Evolutionary conservation across 2,329 filamentous ascomycete species (phyloP), one percentile per base, ranked within the genome.

Genomic region (Fusarium chaquense): DNA sequence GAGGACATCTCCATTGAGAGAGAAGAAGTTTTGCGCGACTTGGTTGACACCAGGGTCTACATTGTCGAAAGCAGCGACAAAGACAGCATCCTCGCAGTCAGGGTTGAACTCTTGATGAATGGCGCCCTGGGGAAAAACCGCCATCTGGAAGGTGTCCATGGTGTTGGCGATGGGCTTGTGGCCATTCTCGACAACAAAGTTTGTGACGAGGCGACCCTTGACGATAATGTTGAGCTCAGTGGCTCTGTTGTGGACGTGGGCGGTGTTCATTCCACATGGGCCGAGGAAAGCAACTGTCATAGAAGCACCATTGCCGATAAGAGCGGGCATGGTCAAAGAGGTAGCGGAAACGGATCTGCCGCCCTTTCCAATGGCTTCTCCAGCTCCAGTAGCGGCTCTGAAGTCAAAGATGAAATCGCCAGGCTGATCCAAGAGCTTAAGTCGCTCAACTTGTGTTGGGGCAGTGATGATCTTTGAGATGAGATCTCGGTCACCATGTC

Each of bases 41-140:
- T 83, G 81, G 54, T 80, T 78, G 6, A 82, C 79, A 35, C 84
- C 84, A 5, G 83, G 82, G 65, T 86, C 84, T 53, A 81, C 78
- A 18, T 75, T 76, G 57, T 80, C 80, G 73, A 86, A 86, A 6
- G 78, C 80, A 8, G 84, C 84, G 8, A 86, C 81, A 69, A 86
- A 86, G 9, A 83, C 79, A 22, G 84, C 78, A 20, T 81, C 77
- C 41, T 80, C 78, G 72, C 85, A 86, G 60, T 83, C 80, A 4
- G 84, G 83, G 74, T 87, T 87, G 74, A 83, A 85, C 65, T 86
- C 82, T 3, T 82, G 81, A 69, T 87, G 85, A 12, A 85, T 77
- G 5, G 81, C 79, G 7, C 85, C 85, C 67, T 83, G 79, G 3
- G 83, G 84, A 73, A 86, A 85, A 12, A 84, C 80, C 15, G 81